Conservation (phyloP, 805 yeast species). For the Lipomyces yamadae region DNA sequence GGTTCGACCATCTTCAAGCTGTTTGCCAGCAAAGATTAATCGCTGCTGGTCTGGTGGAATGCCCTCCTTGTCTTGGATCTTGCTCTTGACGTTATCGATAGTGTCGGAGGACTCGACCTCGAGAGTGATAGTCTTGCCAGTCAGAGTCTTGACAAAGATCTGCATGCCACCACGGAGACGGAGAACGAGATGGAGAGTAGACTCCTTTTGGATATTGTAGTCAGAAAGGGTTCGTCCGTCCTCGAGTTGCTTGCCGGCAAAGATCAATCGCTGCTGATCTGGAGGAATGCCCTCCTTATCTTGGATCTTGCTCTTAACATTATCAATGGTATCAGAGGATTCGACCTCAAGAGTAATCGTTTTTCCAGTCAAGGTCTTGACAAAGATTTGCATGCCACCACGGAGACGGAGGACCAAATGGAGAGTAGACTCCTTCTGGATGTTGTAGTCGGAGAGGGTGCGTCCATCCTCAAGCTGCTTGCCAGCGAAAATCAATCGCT, state of each 20-base stretch:
- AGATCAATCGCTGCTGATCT: constrained; percentile 95
- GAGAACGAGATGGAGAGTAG: constrained; percentile 91
- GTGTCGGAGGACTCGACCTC: constrained; percentile 95
- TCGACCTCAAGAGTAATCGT: constrained; percentile 92
- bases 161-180: constrained; percentile 99
- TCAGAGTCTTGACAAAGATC: constrained; percentile 85
- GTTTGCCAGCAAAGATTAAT: constrained; percentile 94
- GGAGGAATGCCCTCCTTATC: constrained; percentile 99
- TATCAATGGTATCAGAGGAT: constrained; percentile 97
- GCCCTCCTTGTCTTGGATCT: constrained; percentile 96
- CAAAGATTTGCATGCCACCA: constrained; percentile 94
- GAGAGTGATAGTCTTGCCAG: constrained; percentile 87
- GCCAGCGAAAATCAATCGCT: constrained; percentile 93
- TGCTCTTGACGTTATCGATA: constrained; percentile 90
- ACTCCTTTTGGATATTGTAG: constrained; percentile 98
- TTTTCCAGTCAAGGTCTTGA: constrained; percentile 87
- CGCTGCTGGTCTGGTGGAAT: constrained; percentile 97
- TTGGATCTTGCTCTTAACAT: constrained; percentile 95
- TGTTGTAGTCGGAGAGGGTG: constrained; percentile 92
- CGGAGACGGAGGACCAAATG: constrained; percentile 85
- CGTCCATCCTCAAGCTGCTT: constrained; percentile 95
- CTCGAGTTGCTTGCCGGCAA: constrained; percentile 57
- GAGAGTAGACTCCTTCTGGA: constrained; percentile 88
- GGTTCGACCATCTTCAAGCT: constrained; percentile 93
- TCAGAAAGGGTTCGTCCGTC: constrained; percentile 95